These are phyloP conservation scores for Colletotrichum siamense DNA, from an alignment of 2,329 filamentous ascomycete species.

Conservation along the genomic window DNA sequence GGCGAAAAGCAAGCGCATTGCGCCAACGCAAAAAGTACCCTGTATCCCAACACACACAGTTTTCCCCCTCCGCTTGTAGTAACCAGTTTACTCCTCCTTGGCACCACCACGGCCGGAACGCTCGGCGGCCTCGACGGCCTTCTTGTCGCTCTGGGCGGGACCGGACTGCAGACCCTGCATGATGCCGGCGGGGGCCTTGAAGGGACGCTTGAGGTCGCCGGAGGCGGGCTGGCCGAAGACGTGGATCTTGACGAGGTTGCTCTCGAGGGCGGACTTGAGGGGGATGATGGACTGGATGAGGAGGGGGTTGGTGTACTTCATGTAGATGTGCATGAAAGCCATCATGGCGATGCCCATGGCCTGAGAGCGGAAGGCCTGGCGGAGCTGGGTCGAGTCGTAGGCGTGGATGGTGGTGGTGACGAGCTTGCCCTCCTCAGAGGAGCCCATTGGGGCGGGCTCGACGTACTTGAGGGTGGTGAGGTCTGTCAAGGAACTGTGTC, in stretches of 20 bases:
- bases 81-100: slow-evolving; percentile 69
- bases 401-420: slow-evolving; percentile 96
- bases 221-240: slow-evolving; percentile 84
- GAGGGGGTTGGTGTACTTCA: slow-evolving; percentile 99
- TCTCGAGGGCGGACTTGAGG: slow-evolving; percentile 92
- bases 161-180: slow-evolving; percentile 79
- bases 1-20: neutral
- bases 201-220: slow-evolving; percentile 93
- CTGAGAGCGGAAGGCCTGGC: slow-evolving; percentile 85
- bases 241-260: slow-evolving; percentile 96
- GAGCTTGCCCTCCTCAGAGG: slow-evolving; percentile 91
- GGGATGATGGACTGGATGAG: slow-evolving; percentile 99
- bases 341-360: slow-evolving; percentile 98
- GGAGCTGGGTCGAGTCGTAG: slow-evolving; percentile 89
- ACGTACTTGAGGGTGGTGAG: slow-evolving; percentile 98
- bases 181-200: slow-evolving; percentile 85
- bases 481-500: slow-evolving; percentile 59
- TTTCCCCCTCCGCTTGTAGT: neutral
- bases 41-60: slow-evolving; percentile 20
- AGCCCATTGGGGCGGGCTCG: slow-evolving; percentile 92
- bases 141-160: slow-evolving; percentile 89
- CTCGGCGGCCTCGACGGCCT: slow-evolving; percentile 81
- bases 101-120: slow-evolving; percentile 74
- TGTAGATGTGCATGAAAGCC: slow-evolving; percentile 97
- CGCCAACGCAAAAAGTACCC: slow-evolving; percentile 25